Conservation (phyloP, 805 yeast genomes). For the Pichia sporocuriosa region DNA sequence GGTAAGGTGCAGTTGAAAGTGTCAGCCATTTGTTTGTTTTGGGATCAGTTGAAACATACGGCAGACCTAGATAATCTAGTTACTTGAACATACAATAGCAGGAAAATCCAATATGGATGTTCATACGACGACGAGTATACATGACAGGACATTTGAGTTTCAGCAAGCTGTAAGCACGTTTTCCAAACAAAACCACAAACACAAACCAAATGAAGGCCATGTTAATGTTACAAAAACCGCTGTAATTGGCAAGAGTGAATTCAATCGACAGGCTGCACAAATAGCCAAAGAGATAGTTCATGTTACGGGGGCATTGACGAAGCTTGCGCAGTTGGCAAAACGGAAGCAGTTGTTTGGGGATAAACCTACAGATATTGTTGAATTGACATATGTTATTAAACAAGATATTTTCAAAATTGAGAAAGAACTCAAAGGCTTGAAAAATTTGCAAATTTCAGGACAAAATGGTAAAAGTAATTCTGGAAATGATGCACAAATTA, state of each 20-base stretch:
- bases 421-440: constrained; percentile 56
- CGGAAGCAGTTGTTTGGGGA: constrained; percentile 90
- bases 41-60: background rate
- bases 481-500: constrained; percentile 50
- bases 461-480: background rate
- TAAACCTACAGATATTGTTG: constrained; percentile 88
- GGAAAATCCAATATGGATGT: constrained; percentile 16
- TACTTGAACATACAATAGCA: no score
- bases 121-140: constrained; percentile 35
- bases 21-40: no score
- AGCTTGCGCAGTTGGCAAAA: constrained; percentile 76
- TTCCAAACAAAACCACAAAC: constrained; percentile 38
- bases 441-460: constrained; percentile 20
- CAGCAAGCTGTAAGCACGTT: constrained; percentile 82
- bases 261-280: constrained; percentile 62
- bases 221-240: constrained; percentile 14
- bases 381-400: constrained; percentile 77
- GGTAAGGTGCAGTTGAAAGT: no score
- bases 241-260: constrained; percentile 42
- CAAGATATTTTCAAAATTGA: constrained; percentile 84
- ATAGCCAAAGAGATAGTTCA: constrained; percentile 87
- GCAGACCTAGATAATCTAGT: no score
- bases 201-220: background rate
- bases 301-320: constrained; percentile 72
- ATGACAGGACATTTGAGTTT: constrained; percentile 88